Evolutionary conservation across 495 filamentous ascomycete genomes (phyloP).

Genomic region (Xylaria venustula): DNA sequence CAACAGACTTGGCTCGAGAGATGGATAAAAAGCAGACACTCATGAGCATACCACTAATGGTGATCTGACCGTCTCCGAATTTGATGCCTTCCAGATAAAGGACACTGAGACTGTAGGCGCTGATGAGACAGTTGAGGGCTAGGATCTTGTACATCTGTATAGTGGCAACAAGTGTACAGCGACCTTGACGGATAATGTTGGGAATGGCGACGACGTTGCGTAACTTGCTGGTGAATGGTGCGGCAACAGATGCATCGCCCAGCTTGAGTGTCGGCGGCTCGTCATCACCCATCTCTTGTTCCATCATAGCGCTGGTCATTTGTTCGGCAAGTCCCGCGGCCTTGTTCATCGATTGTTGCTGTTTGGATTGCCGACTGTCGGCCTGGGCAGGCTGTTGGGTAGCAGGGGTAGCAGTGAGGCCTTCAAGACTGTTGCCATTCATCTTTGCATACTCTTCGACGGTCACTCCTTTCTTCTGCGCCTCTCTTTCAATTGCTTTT

Average conservation of each 20-base stretch:
- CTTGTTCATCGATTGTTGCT: constrained; percentile 63
- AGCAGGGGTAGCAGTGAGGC: constrained; percentile 68
- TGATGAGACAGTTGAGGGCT: constrained; percentile 96
- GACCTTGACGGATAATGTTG: constrained; percentile 96
- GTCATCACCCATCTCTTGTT: constrained; percentile 79
- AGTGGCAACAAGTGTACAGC: constrained; percentile 94
- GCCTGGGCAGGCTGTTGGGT: constrained; percentile 67
- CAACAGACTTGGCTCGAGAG: constrained; percentile 91
- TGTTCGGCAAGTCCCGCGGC: constrained; percentile 83
- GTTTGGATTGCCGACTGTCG: constrained; percentile 53
- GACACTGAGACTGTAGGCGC: constrained; percentile 94
- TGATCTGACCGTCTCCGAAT: constrained; percentile 97
- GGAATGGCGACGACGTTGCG: constrained; percentile 96
- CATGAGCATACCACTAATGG: constrained; percentile 99
- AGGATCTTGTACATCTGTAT: constrained; percentile 99
- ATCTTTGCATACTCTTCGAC: constrained; percentile 42
- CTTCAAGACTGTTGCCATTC: constrained; percentile 45
- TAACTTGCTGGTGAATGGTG: constrained; percentile 96
- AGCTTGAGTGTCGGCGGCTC: constrained; percentile 97
- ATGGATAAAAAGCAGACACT: constrained; percentile 98
- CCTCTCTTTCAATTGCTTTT: constrained; percentile 84
- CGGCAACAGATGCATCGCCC: constrained; percentile 94
- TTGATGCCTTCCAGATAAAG: constrained; percentile 98
- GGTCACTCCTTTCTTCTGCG: constrained; percentile 64
- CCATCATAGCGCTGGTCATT: constrained; percentile 85